Conservation (phyloP, 1,284 basidiomycete genomes). For the Fomitopsis palustris region DNA sequence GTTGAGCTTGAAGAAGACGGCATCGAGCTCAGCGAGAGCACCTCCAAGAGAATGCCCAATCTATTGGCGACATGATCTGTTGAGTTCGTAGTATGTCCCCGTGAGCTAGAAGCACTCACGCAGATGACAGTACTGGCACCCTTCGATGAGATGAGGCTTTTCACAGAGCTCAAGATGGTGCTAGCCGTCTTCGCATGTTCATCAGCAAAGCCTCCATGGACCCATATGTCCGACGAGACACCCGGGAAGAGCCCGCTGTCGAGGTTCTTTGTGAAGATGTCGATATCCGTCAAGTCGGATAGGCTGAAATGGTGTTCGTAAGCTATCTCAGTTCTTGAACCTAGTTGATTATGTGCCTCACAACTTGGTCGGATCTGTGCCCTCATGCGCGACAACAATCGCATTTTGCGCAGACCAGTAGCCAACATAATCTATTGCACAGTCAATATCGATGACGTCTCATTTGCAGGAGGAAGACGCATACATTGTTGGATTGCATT, state of each 20-base stretch:
- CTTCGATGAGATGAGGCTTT: slow-evolving; percentile 30
- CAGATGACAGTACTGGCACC: slow-evolving; percentile 34
- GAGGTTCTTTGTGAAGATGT: slow-evolving; percentile 31
- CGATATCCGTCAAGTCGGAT: slow-evolving; percentile 47
- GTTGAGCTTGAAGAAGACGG: slow-evolving; percentile 33
- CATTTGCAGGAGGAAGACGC: slow-evolving; percentile 12
- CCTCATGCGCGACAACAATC: slow-evolving; percentile 50
- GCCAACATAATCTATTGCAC: slow-evolving; percentile 39
- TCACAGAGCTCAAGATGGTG: slow-evolving; percentile 36
- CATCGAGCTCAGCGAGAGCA: slow-evolving; percentile 37
- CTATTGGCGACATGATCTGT: slow-evolving; percentile 8
- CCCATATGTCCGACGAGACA: slow-evolving; percentile 33
- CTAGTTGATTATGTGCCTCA: slow-evolving; percentile 10
- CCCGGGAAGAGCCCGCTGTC: slow-evolving; percentile 47
- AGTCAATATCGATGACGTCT: neutral
- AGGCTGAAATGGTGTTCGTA: slow-evolving; percentile 22
- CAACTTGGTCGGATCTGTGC: slow-evolving; percentile 48
- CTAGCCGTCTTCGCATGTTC: slow-evolving; percentile 41
- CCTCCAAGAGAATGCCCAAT: slow-evolving; percentile 39
- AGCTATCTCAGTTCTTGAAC: neutral
- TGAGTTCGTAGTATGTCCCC: neutral
- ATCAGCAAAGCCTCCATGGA: slow-evolving; percentile 47
- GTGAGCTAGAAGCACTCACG: slow-evolving; percentile 18
- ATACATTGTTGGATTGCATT: slow-evolving; percentile 41
- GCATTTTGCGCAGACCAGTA: slow-evolving; percentile 42